Conservation (phyloP, 768 basidiomycete species). For the Tricholoma sp. region DNA sequence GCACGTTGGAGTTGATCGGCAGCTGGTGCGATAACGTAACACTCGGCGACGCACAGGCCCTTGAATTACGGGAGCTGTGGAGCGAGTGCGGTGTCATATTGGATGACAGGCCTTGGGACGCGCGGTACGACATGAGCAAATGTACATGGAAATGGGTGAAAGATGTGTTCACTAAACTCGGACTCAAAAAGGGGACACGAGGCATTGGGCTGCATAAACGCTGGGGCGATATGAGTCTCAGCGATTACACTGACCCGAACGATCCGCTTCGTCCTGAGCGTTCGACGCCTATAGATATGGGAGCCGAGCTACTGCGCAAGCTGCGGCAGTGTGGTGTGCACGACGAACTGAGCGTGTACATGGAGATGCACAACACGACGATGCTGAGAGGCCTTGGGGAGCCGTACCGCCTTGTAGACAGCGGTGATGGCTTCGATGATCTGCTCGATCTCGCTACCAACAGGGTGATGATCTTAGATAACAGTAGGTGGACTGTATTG, state of each 20-base stretch:
- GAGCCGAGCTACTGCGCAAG: not conserved
- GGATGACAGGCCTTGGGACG: conserved; percentile 1
- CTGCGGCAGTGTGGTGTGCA: not conserved
- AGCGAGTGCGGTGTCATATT: not conserved
- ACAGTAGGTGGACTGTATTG: conserved; percentile 1
- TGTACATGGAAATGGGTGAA: conserved; percentile 4
- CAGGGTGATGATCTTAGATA: conserved; percentile 2
- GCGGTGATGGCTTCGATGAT: not conserved
- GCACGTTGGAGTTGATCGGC: not conserved
- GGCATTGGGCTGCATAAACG: conserved; percentile 1
- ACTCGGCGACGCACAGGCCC: not conserved
- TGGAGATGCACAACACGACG: conserved; percentile 1
- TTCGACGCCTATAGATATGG: not conserved
- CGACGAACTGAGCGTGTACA: conserved; percentile 3
- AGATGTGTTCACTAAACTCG: not conserved
- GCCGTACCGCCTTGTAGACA: conserved; percentile 1
- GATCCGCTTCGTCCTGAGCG: not conserved
- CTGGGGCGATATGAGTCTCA: not conserved
- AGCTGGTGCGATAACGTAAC: conserved; percentile 3
- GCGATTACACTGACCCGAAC: not conserved
- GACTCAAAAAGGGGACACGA: not conserved
- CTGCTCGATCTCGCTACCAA: conserved; percentile 2
- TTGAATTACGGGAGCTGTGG: not conserved
- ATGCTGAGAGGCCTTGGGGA: not conserved
- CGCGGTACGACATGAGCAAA: conserved; percentile 1